Evolutionary conservation across 805 yeast species (phyloP), one percentile per base, ranked within the genome.

Genomic region (Lipomyces chichibuensis): DNA sequence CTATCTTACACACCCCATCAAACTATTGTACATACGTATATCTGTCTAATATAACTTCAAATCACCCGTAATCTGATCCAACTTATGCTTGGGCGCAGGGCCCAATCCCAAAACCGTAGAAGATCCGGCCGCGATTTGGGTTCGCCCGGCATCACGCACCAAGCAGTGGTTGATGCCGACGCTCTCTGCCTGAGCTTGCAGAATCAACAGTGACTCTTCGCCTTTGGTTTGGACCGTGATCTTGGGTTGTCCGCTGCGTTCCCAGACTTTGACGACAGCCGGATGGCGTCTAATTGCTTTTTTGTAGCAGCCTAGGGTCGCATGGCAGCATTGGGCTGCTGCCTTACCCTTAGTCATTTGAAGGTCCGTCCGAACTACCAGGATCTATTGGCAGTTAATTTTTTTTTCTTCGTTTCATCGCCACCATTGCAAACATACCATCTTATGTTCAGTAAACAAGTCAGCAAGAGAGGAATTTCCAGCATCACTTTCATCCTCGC

Each of bases 291-390:
- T 81, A 5, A 82, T 83, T 1, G 85, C 81, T 32, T 75, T 71
- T 74, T 90, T 88, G 78, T 90, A 95, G 72, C 95, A 87, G 0
- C 95, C 93, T 43, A 95, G 83, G 0, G 98, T 96, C n/a, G 99
- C 99, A 80, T 95, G 99, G 51, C 92, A 88, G 78, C 98, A 94
- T 76, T 95, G 99, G 5, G 99, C 99, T 3, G 98, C 98, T 2
- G 91, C 88, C 76, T 95, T 95, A 27, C 99, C 99, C 78, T 91
- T 92, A 39, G 89, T 87, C 98, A 95, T 95, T 55, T 87, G 88
- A 68, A 95, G 80, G 76, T 95, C 99, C 35, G 88, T 90, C 67
- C 99, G 86, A 3, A 95, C 92, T 2, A 92, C 87, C 32, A 95
- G 80, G 0, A 95, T 92, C 97, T 67, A 20, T 2, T 35, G 25